Percentiles rank a stretch among this genome's conserved stretches.
These are phyloP conservation scores for Gossypium trilobum DNA, from an alignment of 441 rosid species.

Conservation along the genomic window DNA sequence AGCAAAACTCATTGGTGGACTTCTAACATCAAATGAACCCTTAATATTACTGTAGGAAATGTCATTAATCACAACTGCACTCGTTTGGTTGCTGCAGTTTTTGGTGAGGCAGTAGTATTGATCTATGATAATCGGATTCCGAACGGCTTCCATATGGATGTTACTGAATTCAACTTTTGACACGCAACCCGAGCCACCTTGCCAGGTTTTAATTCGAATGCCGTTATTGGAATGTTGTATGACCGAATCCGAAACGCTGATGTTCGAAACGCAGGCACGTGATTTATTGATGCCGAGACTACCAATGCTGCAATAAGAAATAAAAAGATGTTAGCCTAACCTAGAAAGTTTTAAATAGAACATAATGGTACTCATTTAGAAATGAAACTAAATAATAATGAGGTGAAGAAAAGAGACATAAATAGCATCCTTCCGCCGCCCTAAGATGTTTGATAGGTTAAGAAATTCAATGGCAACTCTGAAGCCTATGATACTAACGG, in stretches of 20 bases:
- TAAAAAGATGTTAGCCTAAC: neutral
- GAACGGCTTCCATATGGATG: slow-evolving; percentile 55
- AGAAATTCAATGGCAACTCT: neutral
- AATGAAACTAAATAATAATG: neutral
- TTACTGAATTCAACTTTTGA: slow-evolving; percentile 46
- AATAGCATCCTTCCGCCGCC: neutral
- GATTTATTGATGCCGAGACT: slow-evolving; percentile 68
- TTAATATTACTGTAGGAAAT: slow-evolving; percentile 43
- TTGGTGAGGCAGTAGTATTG: slow-evolving; percentile 60
- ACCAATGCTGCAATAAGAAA: slow-evolving; percentile 52
- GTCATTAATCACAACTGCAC: slow-evolving; percentile 49
- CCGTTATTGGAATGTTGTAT: slow-evolving; percentile 54
- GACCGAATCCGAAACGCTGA: slow-evolving; percentile 50
- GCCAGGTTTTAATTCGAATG: slow-evolving; percentile 77
- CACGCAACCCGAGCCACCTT: slow-evolving; percentile 68
- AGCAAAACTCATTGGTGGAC: slow-evolving; percentile 59
- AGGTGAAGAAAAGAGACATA: neutral
- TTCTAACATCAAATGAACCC: slow-evolving; percentile 55
- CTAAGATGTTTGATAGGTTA: neutral
- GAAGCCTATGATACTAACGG: neutral
- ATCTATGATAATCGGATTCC: slow-evolving; percentile 66
- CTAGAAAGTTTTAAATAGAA: neutral
- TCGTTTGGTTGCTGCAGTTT: slow-evolving; percentile 55
- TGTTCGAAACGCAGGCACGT: slow-evolving; percentile 59
- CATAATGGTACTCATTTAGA: neutral